A percentile compares a stretch with the other conserved stretches of the same genome.
phyloP scores from a whole-genome alignment of 129 eudicot species.

The carrot (Daucus carota) region DH1_v3.0 NC_030384.2:37862001-37862500 shows the following conservation, averaged over 20 bases:
- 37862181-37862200: not conserved
- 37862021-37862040: not conserved
- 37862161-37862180: not conserved
- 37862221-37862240: not conserved
- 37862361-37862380: slow-evolving; percentile 2
- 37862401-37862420: slow-evolving; percentile 2
- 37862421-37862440: slow-evolving; percentile 32
- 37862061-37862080: not conserved
- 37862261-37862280: not conserved
- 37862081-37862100: not conserved
- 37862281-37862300: not conserved
- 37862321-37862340: not conserved
- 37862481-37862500: slow-evolving; percentile 11
- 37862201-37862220: not conserved
- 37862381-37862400: slow-evolving; percentile 15
- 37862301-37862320: not conserved
- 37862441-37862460: slow-evolving; percentile 40
- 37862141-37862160: not conserved
- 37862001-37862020: not conserved
- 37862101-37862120: not conserved
- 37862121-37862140: not conserved
- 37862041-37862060: not conserved
- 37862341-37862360: slow-evolving; percentile 13
- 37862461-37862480: slow-evolving; percentile 36
- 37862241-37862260: too few relatives aligned